These are phyloP conservation scores for Yamadazyma sp. DNA, from an alignment of 805 yeast genomes.

Conservation along the genomic window DNA sequence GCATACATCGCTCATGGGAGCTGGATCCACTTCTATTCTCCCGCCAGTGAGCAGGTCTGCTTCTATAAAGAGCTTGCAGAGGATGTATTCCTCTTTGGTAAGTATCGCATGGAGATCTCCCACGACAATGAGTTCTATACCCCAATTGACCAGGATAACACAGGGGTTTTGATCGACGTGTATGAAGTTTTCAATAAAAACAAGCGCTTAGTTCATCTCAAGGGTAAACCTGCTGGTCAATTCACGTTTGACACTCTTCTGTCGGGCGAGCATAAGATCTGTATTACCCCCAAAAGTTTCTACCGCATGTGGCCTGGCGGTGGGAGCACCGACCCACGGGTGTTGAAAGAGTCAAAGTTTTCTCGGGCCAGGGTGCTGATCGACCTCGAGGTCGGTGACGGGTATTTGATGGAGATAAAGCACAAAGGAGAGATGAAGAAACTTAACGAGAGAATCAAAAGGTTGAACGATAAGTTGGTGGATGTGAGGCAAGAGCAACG, in stretches of 20 bases:
- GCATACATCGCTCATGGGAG: background rate
- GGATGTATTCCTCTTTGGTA: conserved; percentile 50
- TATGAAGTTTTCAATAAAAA: conserved; percentile 40
- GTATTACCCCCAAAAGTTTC: conserved; percentile 28
- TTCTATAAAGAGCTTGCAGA: conserved; percentile 55
- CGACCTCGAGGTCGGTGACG: conserved; percentile 25
- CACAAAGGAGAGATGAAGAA: conserved; percentile 50
- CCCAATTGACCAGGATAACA: conserved; percentile 27
- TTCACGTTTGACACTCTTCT: conserved; percentile 28
- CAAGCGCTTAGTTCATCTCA: conserved; percentile 26
- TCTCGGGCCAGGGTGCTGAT: conserved; percentile 19
- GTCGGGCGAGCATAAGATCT: conserved; percentile 26
- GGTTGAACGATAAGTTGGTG: conserved; percentile 55
- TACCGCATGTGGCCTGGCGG: conserved; percentile 18
- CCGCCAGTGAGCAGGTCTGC: conserved; percentile 53
- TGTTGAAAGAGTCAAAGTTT: conserved; percentile 22
- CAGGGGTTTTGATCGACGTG: conserved; percentile 38
- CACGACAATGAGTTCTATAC: conserved; percentile 31
- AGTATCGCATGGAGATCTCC: conserved; percentile 46
- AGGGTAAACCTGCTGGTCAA: conserved; percentile 24
- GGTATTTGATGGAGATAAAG: conserved; percentile 24
- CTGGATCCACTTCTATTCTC: conserved; percentile 48
- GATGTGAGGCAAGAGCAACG: conserved; percentile 66
- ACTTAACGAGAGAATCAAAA: conserved; percentile 55
- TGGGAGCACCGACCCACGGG: conserved; percentile 14